Evolutionary conservation across 1,284 basidiomycete genomes (phyloP).

Genomic region (Tilletia horrida): DNA sequence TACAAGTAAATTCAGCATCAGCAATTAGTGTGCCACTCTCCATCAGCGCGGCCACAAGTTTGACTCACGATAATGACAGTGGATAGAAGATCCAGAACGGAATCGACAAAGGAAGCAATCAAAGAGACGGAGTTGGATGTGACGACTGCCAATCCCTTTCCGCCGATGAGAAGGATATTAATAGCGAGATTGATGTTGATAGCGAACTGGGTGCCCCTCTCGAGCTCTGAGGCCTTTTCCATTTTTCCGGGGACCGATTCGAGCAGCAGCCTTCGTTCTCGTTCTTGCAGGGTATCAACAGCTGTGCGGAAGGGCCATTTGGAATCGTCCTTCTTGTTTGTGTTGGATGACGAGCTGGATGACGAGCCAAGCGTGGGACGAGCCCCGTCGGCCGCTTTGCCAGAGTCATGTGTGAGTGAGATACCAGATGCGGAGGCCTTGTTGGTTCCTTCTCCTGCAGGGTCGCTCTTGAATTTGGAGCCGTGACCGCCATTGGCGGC

Average conservation of each 20-base stretch:
- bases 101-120: conserved; percentile 61
- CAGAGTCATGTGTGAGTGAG: background rate
- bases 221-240: conserved; percentile 41
- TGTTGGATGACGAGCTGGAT: background rate
- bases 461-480: background rate
- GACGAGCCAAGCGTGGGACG: background rate
- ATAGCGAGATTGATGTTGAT: conserved; percentile 51
- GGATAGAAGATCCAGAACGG: conserved; percentile 61
- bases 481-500: background rate
- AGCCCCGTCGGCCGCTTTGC: background rate
- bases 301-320: conserved; percentile 17
- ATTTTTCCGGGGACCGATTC: conserved; percentile 47
- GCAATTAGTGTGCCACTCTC: background rate
- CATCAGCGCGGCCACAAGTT: background rate
- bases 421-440: background rate
- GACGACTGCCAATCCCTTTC: conserved; percentile 60
- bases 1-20: background rate
- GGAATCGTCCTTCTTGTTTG: conserved; percentile 2
- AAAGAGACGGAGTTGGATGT: conserved; percentile 62
- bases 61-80: conserved; percentile 55
- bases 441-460: background rate
- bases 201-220: conserved; percentile 42
- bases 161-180: conserved; percentile 59
- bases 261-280: conserved; percentile 43
- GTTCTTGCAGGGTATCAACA: conserved; percentile 28